A percentile compares a stretch with the other conserved stretches of the same genome.
phyloP scores from a whole-genome alignment of 228 moss, liverwort and hornwort species.

The Sphagnum magellanicum region DNA sequence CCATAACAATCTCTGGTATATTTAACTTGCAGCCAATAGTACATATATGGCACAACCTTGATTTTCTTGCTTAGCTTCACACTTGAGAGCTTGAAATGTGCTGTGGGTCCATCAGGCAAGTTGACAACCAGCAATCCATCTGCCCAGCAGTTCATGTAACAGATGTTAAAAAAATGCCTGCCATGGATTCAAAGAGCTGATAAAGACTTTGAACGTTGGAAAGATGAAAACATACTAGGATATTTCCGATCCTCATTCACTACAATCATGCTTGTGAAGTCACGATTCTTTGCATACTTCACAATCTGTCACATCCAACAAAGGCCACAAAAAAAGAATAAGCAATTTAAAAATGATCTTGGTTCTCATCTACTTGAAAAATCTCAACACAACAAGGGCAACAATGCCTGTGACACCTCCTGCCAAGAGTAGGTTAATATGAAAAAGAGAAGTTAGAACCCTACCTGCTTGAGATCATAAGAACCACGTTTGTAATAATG shows the following conservation, averaged over 20 bases:
- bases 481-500: slow-evolving; percentile 85
- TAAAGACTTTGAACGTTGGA: background rate
- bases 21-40: too few species aligned
- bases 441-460: background rate
- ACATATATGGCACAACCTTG: slow-evolving; percentile 20
- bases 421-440: background rate
- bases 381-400: too few species aligned
- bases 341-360: too few species aligned
- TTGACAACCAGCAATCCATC: slow-evolving; percentile 78
- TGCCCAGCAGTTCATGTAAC: background rate
- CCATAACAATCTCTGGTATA: too few species aligned
- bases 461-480: slow-evolving; percentile 69
- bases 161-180: background rate
- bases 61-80: slow-evolving; percentile 80
- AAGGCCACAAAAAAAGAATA: background rate
- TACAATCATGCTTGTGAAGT: slow-evolving; percentile 80
- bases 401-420: too few species aligned
- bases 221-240: slow-evolving; percentile 37
- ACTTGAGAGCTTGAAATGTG: slow-evolving; percentile 87
- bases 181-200: background rate
- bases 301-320: slow-evolving; percentile 49
- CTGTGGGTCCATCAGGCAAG: slow-evolving; percentile 90
- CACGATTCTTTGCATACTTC: slow-evolving; percentile 85
- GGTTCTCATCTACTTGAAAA: too few species aligned
- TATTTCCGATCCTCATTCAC: slow-evolving; percentile 93